These are phyloP conservation scores for Paramecium primaurelia DNA, from an alignment of 73 alveolate genomes.

Conservation along the genomic window DNA sequence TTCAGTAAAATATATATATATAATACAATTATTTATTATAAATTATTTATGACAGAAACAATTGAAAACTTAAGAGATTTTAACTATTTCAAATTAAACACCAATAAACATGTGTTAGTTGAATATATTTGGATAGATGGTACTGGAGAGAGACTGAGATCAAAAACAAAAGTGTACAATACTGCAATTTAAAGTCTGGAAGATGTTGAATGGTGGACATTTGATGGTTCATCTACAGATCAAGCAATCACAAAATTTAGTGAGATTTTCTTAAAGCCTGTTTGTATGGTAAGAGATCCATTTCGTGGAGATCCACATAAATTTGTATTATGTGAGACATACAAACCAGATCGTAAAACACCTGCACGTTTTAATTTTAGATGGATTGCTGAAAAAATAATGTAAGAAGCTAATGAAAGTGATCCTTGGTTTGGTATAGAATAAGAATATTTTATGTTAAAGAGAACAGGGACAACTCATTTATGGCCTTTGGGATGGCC, in stretches of 20 bases:
- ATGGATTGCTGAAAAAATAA: constrained; percentile 59
- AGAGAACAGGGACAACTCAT: constrained; percentile 62
- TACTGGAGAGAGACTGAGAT: constrained; percentile 70
- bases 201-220: constrained; percentile 90
- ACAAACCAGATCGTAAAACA: constrained; percentile 71
- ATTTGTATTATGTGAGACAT: constrained; percentile 86
- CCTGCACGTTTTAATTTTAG: constrained; percentile 93
- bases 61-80: constrained; percentile 44
- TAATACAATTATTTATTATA: neutral
- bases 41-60: neutral
- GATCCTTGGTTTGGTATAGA: constrained; percentile 95
- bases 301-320: constrained; percentile 79
- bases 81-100: constrained; percentile 31
- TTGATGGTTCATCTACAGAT: constrained; percentile 89
- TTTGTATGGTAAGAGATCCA: constrained; percentile 82
- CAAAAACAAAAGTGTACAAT: constrained; percentile 69
- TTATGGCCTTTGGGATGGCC: constrained; percentile 83
- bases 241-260: constrained; percentile 87
- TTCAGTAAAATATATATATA: neutral
- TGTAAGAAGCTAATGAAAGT: constrained; percentile 60
- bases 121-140: constrained; percentile 91
- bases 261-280: constrained; percentile 88
- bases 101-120: constrained; percentile 43
- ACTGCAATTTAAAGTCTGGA: constrained; percentile 27
- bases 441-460: constrained; percentile 88